Evolutionary conservation across 2,329 filamentous ascomycete species (phyloP), one percentile per base, ranked within the genome.

Genomic region (Albophoma yamanashiensis): DNA sequence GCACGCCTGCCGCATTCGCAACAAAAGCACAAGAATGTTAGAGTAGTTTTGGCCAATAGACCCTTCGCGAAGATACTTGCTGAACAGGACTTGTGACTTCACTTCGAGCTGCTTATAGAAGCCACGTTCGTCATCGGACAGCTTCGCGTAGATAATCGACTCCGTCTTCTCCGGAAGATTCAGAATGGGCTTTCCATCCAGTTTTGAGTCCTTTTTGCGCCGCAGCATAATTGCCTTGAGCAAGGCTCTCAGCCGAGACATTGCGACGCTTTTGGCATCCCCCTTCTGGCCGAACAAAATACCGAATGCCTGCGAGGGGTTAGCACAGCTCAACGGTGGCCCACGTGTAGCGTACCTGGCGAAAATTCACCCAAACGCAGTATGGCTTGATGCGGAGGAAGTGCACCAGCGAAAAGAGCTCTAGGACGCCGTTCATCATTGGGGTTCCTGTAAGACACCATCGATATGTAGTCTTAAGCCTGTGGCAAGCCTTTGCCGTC

Each of bases 371-470:
- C 75, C 82, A 82, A 17, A 82, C 77, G 66, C 82, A 83, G 71
- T 94, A 96, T 2, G 91, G 91, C 62, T 81, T 81, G 68, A 95
- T 92, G 2, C 81, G 79, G 20, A 96, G 78, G 67, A 96, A 97
- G 2, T 83, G 82, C 53, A 96, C 78, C 25, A 96, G 75, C 0
- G 91, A 89, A 67, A 84, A 92, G 3, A 96, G 78, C 67, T 97
- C 92, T 31, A 83, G 78, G 3, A 93, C 84, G 15, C 81, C 85
- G 66, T 96, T 96, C 88, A 94, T 94, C 79, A 95, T 93, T 0
- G 91, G 91, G 0, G 91, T 94, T 58, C 90, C 91, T 0, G 89
- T 91, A 27, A 94, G 74, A 2, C 87, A 86, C 92, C 92, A 96
- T 65, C 88, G 81, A 52, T 89, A 89, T 25, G 84, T 81, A 1